Conservation (phyloP, 2,329 filamentous ascomycete species). For the Canariomyces notabilis region DNA sequence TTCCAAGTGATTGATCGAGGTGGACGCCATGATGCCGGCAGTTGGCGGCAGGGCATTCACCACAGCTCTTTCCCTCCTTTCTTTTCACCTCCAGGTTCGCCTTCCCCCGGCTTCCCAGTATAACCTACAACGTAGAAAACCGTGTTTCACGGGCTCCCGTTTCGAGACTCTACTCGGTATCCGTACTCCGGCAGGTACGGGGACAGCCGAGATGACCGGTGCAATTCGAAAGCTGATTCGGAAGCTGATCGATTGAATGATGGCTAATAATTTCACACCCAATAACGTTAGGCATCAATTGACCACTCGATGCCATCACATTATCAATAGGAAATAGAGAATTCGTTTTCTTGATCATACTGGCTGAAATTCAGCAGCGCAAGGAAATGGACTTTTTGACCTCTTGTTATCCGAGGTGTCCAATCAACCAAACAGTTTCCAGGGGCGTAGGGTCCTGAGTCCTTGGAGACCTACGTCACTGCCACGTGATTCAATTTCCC, state of each 20-base stretch:
- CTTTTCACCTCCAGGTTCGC: background rate
- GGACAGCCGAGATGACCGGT: background rate
- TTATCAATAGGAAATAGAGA: no score
- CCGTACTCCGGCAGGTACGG: no score
- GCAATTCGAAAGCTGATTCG: background rate
- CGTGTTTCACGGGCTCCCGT: no score
- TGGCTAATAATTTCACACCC: no score
- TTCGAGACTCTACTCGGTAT: no score
- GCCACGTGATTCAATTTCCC: conserved; percentile 20
- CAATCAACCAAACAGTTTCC: conserved; percentile 1
- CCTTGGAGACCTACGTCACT: conserved; percentile 19
- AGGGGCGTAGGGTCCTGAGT: background rate
- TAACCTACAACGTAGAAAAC: no score
- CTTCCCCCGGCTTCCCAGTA: no score
- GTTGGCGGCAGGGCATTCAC: conserved; percentile 1
- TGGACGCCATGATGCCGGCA: conserved; percentile 25
- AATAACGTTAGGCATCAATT: no score
- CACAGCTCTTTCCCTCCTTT: background rate
- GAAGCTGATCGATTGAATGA: no score
- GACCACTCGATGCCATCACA: no score
- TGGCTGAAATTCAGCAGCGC: no score
- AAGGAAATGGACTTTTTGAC: background rate
- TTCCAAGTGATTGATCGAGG: conserved; percentile 27
- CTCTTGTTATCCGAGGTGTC: background rate
- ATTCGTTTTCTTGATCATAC: no score